Evolutionary conservation across 2,329 filamentous ascomycete genomes (phyloP).

Genomic region (Cyphellophora europaea): DNA sequence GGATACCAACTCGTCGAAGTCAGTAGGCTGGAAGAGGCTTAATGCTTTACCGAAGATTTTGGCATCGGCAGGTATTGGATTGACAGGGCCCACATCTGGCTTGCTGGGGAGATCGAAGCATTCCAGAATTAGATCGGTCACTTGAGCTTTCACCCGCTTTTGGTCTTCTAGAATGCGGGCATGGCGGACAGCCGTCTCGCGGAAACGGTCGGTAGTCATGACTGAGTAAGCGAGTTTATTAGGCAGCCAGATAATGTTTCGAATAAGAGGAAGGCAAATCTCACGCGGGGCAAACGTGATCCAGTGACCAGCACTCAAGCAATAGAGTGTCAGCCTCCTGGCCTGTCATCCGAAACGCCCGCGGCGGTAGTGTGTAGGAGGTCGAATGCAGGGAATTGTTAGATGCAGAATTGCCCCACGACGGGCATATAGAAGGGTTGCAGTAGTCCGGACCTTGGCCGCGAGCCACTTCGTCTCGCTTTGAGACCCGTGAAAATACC

Average conservation of each 20-base stretch:
- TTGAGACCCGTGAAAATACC: no score
- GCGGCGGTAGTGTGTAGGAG: no score
- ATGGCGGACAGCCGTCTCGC: conserved; percentile 67
- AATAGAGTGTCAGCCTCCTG: neutral
- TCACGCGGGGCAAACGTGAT: no score
- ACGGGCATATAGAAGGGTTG: no score
- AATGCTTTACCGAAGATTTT: conserved; percentile 57
- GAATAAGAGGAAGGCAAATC: no score
- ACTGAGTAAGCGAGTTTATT: conserved; percentile 1
- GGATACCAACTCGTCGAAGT: conserved; percentile 80
- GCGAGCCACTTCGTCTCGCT: no score
- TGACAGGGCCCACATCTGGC: conserved; percentile 40
- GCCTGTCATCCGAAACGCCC: neutral
- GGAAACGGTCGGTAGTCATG: conserved; percentile 21
- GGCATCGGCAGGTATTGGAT: conserved; percentile 51
- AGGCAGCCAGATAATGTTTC: neutral
- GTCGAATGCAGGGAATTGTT: no score
- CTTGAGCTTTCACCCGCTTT: conserved; percentile 66
- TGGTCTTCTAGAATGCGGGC: conserved; percentile 73
- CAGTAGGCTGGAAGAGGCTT: conserved; percentile 67
- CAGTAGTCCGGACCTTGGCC: no score
- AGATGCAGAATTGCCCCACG: no score
- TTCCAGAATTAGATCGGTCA: conserved; percentile 61
- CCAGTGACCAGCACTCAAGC: no score
- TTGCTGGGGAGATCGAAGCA: conserved; percentile 56